A percentile compares a stretch with the other conserved stretches of the same genome.
phyloP scores from a whole-genome alignment of 164 flowering plant species.

The Kingdonia uniflora region DNA sequence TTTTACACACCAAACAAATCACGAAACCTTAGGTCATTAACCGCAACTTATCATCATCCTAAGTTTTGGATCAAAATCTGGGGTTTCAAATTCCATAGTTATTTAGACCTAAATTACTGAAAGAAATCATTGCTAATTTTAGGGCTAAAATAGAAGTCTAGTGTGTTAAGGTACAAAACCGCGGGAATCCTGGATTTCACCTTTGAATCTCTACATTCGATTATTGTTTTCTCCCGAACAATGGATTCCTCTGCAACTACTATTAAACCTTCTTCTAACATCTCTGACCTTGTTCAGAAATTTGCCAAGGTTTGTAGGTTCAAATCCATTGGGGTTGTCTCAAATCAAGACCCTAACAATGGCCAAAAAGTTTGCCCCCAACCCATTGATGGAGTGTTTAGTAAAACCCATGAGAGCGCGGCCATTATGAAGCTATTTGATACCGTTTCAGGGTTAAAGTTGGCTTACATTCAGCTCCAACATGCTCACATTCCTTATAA shows the following conservation, averaged over 20 bases:
- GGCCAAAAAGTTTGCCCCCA: conserved; percentile 28
- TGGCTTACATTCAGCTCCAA: conserved; percentile 50
- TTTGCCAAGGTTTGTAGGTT: conserved; percentile 42
- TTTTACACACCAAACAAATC: no score
- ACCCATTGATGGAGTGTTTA: conserved; percentile 10
- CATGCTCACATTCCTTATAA: conserved; percentile 45
- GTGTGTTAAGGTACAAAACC: no score
- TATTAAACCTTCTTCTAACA: conserved; percentile 26
- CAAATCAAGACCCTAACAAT: conserved; percentile 22
- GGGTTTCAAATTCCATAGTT: no score
- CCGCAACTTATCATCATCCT: no score
- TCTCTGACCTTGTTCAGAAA: conserved; percentile 34
- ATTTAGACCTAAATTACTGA: no score
- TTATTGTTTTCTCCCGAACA: not conserved
- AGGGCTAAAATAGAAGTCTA: no score
- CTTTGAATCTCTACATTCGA: not conserved
- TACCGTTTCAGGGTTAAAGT: conserved; percentile 29
- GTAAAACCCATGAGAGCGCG: conserved; percentile 8
- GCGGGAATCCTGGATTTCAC: not conserved
- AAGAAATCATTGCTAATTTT: no score
- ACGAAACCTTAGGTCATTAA: no score
- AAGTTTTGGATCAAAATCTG: no score
- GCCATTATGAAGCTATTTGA: conserved; percentile 26
- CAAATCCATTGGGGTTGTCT: conserved; percentile 44
- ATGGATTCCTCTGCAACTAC: not conserved